Evolutionary conservation across 2,329 filamentous ascomycete species (phyloP).

Genomic region (Scedosporium minutisporum): DNA sequence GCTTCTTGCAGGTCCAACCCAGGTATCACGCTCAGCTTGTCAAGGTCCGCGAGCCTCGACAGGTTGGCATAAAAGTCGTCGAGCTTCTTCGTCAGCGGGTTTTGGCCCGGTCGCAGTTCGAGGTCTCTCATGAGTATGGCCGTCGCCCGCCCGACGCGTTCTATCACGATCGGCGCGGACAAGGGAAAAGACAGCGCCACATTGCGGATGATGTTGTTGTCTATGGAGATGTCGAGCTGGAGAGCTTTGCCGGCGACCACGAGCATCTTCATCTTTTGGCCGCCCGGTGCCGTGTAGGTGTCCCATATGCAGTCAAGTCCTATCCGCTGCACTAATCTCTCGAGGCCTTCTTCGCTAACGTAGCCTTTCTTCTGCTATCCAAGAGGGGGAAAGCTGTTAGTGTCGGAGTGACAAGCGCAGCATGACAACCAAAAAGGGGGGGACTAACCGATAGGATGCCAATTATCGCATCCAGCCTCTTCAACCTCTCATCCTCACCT

Average conservation of each 20-base stretch:
- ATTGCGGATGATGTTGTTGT: conserved; percentile 51
- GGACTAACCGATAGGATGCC: conserved; percentile 36
- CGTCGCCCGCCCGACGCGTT: conserved; percentile 51
- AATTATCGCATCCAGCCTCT: conserved; percentile 43
- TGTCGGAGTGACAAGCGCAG: not conserved
- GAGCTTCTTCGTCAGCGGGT: conserved; percentile 59
- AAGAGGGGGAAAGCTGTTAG: not conserved
- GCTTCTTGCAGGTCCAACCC: conserved; percentile 70
- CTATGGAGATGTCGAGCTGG: conserved; percentile 51
- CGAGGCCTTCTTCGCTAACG: conserved; percentile 67
- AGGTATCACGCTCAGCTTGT: conserved; percentile 60
- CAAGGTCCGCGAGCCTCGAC: conserved; percentile 57
- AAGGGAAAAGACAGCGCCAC: conserved; percentile 56
- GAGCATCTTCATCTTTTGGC: conserved; percentile 42
- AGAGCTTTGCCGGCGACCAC: conserved; percentile 54
- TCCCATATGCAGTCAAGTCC: conserved; percentile 59
- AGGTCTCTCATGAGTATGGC: conserved; percentile 59
- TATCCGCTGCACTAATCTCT: conserved; percentile 56
- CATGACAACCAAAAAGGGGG: not conserved
- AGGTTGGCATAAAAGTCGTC: conserved; percentile 64
- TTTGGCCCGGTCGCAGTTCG: conserved; percentile 46
- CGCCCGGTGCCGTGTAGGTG: conserved; percentile 33
- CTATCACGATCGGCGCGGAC: conserved; percentile 46
- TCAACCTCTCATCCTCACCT: conserved; percentile 45
- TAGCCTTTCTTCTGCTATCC: conserved; percentile 42